Evolutionary conservation across 306 rosid genomes (phyloP).

Genomic region (Oemleria cerasiformis): DNA sequence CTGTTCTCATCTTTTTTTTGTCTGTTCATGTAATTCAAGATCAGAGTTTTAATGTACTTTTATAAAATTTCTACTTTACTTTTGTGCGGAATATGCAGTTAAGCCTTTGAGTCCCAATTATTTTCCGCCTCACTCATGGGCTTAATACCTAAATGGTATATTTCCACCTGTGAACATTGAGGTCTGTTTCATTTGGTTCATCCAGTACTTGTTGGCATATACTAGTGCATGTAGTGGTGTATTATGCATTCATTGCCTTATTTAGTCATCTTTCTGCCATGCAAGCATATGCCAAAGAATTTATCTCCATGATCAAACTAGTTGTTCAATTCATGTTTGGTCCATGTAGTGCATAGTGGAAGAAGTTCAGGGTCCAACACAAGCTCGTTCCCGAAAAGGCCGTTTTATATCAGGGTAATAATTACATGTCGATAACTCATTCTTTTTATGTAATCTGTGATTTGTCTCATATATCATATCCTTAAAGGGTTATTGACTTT

Average conservation of each 20-base stretch:
- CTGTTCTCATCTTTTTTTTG: not conserved
- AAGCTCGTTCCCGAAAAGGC: slow-evolving; percentile 83
- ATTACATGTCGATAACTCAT: slow-evolving; percentile 11
- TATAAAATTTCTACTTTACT: not conserved
- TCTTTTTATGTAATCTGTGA: not conserved
- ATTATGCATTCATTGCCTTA: not conserved
- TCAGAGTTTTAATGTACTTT: not conserved
- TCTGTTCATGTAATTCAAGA: not conserved
- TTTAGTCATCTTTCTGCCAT: slow-evolving; percentile 10
- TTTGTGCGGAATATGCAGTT: slow-evolving; percentile 8
- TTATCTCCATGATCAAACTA: slow-evolving; percentile 6
- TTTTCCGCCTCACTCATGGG: not conserved
- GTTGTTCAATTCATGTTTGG: slow-evolving; percentile 26
- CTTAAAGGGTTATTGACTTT: not conserved
- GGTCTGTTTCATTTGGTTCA: not conserved
- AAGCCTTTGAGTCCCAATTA: not conserved
- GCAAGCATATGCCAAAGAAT: slow-evolving; percentile 11
- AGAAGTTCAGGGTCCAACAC: slow-evolving; percentile 92
- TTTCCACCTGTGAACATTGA: not conserved
- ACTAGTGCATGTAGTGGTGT: not conserved
- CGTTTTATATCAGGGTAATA: slow-evolving; percentile 94
- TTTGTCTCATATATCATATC: not conserved
- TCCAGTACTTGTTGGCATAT: not conserved
- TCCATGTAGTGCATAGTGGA: slow-evolving; percentile 85
- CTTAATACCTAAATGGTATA: not conserved